phyloP scores from a whole-genome alignment of 2,329 filamentous ascomycete genomes.

The Diaporthe sp. region DNA sequence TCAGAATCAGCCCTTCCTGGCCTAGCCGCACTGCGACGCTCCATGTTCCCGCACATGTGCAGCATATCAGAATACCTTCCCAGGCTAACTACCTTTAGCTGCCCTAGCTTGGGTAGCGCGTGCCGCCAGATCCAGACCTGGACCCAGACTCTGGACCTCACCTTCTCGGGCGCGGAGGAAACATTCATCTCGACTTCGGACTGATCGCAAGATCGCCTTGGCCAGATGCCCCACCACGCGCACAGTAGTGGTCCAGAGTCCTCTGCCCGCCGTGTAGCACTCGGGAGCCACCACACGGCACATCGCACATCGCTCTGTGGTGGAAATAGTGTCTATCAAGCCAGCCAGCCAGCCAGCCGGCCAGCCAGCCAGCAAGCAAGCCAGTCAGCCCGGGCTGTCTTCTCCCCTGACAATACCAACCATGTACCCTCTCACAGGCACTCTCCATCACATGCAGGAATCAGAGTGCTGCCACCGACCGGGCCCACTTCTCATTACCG shows the following conservation, averaged over 20 bases:
- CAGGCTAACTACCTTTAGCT: background rate
- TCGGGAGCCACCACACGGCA: background rate
- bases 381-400: background rate
- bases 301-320: background rate
- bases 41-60: constrained; percentile 19
- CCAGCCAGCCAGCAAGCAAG: background rate
- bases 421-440: background rate
- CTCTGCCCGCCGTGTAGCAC: background rate
- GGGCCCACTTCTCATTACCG: constrained; percentile 39
- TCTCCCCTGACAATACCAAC: background rate
- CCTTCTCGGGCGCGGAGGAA: constrained; percentile 15
- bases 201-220: constrained; percentile 26
- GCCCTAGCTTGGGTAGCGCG: constrained; percentile 7
- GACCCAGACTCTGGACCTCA: constrained; percentile 25
- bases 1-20: constrained; percentile 38
- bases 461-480: constrained; percentile 15
- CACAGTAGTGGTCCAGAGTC: background rate
- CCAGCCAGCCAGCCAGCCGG: background rate
- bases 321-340: background rate
- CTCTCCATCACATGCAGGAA: constrained; percentile 23
- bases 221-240: constrained; percentile 14
- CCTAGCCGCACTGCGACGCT: constrained; percentile 24
- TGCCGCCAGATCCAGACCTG: constrained; percentile 30
- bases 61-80: background rate
- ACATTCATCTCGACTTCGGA: constrained; percentile 30